phyloP scores from a whole-genome alignment of 768 basidiomycete species.

The Clitopilus hobsonii region DNA sequence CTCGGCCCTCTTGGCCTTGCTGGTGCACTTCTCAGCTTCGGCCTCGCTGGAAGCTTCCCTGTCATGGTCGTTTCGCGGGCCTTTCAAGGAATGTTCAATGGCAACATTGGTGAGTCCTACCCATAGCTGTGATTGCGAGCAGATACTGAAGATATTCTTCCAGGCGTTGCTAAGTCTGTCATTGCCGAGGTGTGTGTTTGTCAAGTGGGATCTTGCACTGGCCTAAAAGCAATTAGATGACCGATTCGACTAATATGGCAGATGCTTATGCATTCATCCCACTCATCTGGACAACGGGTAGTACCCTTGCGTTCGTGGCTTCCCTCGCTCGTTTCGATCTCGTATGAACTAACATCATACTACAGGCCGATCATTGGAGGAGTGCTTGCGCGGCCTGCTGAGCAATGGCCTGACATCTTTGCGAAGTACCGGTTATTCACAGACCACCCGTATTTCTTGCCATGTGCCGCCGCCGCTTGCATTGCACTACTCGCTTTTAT shows the following conservation, averaged over 20 bases:
- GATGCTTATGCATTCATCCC: conserved; percentile 36
- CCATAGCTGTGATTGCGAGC: background rate
- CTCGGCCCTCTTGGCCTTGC: conserved; percentile 47
- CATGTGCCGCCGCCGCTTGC: conserved; percentile 42
- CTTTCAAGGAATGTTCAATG: conserved; percentile 22
- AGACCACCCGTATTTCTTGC: conserved; percentile 72
- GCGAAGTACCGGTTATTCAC: conserved; percentile 49
- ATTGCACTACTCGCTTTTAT: conserved; percentile 29
- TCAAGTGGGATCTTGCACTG: background rate
- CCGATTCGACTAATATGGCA: conserved; percentile 54
- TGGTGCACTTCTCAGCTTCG: conserved; percentile 55
- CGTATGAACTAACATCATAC: background rate
- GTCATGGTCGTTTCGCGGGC: conserved; percentile 35
- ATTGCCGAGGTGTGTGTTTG: conserved; percentile 12
- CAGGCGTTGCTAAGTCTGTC: conserved; percentile 16
- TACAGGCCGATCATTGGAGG: conserved; percentile 66
- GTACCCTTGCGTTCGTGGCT: conserved; percentile 38
- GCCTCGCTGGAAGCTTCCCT: conserved; percentile 53
- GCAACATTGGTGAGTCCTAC: conserved; percentile 29
- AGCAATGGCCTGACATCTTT: conserved; percentile 61
- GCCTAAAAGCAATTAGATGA: conserved; percentile 59
- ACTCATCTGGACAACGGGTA: conserved; percentile 38
- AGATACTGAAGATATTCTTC: background rate
- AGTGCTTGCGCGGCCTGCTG: conserved; percentile 56
- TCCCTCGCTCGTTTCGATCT: conserved; percentile 19